These are phyloP conservation scores for Paspalum vaginatum DNA, from an alignment of 176 grass and related monocot species.

Conservation along the genomic window DNA sequence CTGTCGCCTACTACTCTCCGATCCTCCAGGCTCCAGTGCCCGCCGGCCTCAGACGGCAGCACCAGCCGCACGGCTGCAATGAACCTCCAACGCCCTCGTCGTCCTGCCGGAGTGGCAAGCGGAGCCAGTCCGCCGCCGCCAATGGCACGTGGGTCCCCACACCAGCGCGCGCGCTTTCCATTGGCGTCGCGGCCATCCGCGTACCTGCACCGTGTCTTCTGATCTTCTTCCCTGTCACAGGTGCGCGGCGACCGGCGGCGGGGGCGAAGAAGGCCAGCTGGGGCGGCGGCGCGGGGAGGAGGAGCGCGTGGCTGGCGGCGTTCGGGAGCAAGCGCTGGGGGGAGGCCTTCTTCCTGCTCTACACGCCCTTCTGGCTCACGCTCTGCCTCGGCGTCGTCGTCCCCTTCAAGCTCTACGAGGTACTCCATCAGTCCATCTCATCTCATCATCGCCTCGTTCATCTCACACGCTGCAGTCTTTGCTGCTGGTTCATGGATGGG, in stretches of 20 bases:
- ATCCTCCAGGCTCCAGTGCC: background rate
- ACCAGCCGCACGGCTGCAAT: background rate
- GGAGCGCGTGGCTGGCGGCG: constrained; percentile 60
- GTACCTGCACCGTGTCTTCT: background rate
- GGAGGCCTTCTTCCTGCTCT: constrained; percentile 87
- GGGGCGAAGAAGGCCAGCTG: background rate
- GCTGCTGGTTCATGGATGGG: background rate
- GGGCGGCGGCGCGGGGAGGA: background rate
- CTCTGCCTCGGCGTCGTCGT: constrained; percentile 87
- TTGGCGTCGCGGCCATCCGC: background rate
- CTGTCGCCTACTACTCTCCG: background rate
- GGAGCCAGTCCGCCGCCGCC: background rate
- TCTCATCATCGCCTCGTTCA: too few relatives aligned
- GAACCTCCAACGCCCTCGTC: too few relatives aligned
- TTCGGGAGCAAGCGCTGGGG: constrained; percentile 94
- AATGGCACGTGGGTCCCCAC: constrained; percentile 44
- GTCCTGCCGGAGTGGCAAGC: background rate
- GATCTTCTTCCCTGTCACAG: background rate
- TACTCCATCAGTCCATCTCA: too few relatives aligned
- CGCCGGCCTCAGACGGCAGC: background rate
- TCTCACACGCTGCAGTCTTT: too few relatives aligned
- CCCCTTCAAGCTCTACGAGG: constrained; percentile 97
- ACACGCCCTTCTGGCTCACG: constrained; percentile 93
- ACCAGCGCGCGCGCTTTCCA: background rate
- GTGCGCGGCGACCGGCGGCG: constrained; percentile 20